Conservation (phyloP, 345 rosid genomes). For the Aurinia saxatilis region DNA sequence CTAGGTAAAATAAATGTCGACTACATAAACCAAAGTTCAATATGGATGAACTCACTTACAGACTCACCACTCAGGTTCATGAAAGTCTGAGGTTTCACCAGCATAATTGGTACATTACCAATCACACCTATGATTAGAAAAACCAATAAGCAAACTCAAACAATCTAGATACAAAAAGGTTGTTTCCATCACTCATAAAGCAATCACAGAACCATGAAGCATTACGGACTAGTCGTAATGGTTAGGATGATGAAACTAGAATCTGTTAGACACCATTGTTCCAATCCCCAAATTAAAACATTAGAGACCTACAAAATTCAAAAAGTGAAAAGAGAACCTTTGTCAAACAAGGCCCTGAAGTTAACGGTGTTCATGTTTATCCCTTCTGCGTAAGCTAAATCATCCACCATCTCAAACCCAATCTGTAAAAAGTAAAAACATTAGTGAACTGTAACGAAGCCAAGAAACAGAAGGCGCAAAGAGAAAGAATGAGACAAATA, state of each 20-base stretch:
- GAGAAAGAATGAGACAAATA: background rate
- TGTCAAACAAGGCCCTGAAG: slow-evolving; percentile 68
- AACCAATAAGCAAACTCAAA: background rate
- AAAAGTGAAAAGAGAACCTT: too few relatives aligned
- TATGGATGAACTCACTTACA: slow-evolving; percentile 57
- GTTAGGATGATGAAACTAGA: too few relatives aligned
- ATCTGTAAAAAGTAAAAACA: slow-evolving; percentile 35
- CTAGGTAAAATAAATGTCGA: too few relatives aligned
- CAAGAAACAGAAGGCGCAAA: background rate
- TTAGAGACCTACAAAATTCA: too few relatives aligned
- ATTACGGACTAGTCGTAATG: background rate
- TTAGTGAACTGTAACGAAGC: background rate
- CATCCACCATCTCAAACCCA: slow-evolving; percentile 86
- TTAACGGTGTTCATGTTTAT: slow-evolving; percentile 57
- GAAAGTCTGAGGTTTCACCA: slow-evolving; percentile 93
- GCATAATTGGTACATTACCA: slow-evolving; percentile 75
- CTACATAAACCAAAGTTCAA: slow-evolving; percentile 15
- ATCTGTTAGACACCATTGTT: background rate
- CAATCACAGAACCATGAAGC: background rate
- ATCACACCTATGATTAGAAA: slow-evolving; percentile 51
- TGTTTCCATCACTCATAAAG: too few relatives aligned
- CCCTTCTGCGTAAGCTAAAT: slow-evolving; percentile 83
- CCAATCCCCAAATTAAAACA: too few relatives aligned
- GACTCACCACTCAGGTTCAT: slow-evolving; percentile 96
- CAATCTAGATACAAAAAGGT: background rate